Conservation (phyloP, 2,329 filamentous ascomycete species). For the Volutella citrinella region DNA sequence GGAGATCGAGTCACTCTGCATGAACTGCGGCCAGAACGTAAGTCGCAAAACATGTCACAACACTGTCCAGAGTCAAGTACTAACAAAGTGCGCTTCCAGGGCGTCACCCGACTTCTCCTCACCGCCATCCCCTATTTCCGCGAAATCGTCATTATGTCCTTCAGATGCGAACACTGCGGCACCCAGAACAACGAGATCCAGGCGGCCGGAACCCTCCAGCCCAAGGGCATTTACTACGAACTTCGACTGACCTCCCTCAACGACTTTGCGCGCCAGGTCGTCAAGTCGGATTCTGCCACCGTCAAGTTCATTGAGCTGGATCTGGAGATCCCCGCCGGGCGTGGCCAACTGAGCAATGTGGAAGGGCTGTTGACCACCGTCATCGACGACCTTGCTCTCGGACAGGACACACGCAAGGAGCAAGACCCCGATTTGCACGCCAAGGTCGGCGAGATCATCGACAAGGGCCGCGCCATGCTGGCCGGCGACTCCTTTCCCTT, state of each 20-base stretch:
- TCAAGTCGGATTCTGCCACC: constrained; percentile 85
- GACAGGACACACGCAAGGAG: constrained; percentile 78
- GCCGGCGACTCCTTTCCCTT: constrained; percentile 80
- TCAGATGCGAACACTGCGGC: constrained; percentile 84
- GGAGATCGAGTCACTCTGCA: constrained; percentile 76
- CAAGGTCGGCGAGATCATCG: constrained; percentile 75
- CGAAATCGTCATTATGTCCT: constrained; percentile 97
- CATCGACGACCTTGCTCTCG: constrained; percentile 74
- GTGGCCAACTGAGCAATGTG: constrained; percentile 89
- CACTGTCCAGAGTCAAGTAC: constrained; percentile 1
- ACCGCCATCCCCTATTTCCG: constrained; percentile 96
- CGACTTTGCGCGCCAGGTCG: constrained; percentile 82
- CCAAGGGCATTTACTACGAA: constrained; percentile 80
- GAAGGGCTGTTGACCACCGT: constrained; percentile 82
- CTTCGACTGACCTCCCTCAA: constrained; percentile 68
- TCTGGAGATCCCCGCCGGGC: constrained; percentile 86
- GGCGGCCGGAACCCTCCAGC: constrained; percentile 86
- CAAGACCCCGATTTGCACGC: constrained; percentile 73
- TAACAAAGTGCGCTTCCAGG: constrained; percentile 52
- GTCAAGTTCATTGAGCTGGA: constrained; percentile 90
- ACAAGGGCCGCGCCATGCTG: constrained; percentile 73
- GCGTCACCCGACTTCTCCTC: constrained; percentile 79
- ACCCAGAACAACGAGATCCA: constrained; percentile 94
- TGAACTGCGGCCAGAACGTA: constrained; percentile 82
- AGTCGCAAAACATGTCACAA: constrained; percentile 18